phyloP scores from a whole-genome alignment of 345 rosid genomes.

The Acer campestre region DNA sequence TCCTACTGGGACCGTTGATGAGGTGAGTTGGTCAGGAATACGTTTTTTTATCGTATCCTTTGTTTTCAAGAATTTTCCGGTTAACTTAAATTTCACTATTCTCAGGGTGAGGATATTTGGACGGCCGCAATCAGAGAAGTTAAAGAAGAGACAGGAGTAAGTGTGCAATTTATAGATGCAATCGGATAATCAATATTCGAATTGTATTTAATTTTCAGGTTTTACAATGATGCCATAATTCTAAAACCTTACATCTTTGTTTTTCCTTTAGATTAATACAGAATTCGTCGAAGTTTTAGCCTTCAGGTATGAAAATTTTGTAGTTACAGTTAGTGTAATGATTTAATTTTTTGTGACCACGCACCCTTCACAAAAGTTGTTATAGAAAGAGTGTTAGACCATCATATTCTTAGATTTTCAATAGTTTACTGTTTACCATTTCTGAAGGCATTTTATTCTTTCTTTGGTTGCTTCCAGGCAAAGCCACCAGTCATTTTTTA shows the following conservation, averaged over 20 bases:
- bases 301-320: too few species aligned
- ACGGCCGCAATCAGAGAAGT: slow-evolving; percentile 74
- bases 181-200: not conserved
- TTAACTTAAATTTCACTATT: slow-evolving; percentile 15
- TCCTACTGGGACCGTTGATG: slow-evolving; percentile 73
- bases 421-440: too few species aligned
- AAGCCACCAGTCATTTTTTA: too few species aligned
- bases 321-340: too few species aligned
- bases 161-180: slow-evolving; percentile 19
- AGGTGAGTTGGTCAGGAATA: slow-evolving; percentile 39
- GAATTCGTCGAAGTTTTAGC: slow-evolving; percentile 68
- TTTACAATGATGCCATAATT: not conserved
- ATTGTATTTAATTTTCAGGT: not conserved
- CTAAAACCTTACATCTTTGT: not conserved
- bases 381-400: too few species aligned
- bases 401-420: too few species aligned
- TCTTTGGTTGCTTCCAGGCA: too few species aligned
- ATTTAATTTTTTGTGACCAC: too few species aligned
- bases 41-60: not conserved
- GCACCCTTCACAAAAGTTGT: too few species aligned
- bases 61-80: not conserved
- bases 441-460: too few species aligned
- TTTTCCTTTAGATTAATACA: slow-evolving; percentile 50
- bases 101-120: slow-evolving; percentile 77
- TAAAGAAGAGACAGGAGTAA: slow-evolving; percentile 87